Evolutionary conservation across 805 yeast genomes (phyloP).

Genomic region (Candida vaughaniae): DNA sequence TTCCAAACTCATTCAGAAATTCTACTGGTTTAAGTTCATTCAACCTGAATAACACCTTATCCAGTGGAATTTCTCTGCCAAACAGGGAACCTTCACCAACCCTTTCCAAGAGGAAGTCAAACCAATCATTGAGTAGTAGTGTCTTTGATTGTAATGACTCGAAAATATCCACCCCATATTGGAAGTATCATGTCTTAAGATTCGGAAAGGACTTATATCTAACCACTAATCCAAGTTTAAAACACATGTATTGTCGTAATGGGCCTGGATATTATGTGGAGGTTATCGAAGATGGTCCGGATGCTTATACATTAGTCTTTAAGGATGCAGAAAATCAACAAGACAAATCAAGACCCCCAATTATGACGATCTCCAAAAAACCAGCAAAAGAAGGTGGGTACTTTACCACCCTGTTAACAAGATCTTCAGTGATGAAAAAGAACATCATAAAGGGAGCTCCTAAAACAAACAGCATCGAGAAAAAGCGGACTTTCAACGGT

Average conservation of each 20-base stretch:
- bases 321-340: constrained; percentile 18
- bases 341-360: constrained; percentile 19
- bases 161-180: constrained; percentile 33
- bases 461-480: constrained; percentile 6
- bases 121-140: constrained; percentile 2
- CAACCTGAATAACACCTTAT: no score
- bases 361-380: constrained; percentile 27
- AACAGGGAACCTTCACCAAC: neutral
- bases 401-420: constrained; percentile 24
- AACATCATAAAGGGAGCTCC: constrained; percentile 9
- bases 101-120: neutral
- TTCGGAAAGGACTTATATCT: constrained; percentile 57
- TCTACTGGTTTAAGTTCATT: neutral
- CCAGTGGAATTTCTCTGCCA: no score
- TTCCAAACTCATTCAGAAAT: neutral
- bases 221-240: constrained; percentile 64
- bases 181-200: constrained; percentile 64
- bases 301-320: constrained; percentile 28
- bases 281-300: constrained; percentile 16
- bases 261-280: constrained; percentile 65
- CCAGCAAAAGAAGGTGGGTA: constrained; percentile 28
- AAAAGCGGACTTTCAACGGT: constrained; percentile 19
- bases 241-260: constrained; percentile 56
- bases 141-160: constrained; percentile 5
- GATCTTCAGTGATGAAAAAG: constrained; percentile 13